These are phyloP conservation scores for Rachicladosporium sp. DNA, from an alignment of 2,329 filamentous ascomycete species.

Conservation along the genomic window DNA sequence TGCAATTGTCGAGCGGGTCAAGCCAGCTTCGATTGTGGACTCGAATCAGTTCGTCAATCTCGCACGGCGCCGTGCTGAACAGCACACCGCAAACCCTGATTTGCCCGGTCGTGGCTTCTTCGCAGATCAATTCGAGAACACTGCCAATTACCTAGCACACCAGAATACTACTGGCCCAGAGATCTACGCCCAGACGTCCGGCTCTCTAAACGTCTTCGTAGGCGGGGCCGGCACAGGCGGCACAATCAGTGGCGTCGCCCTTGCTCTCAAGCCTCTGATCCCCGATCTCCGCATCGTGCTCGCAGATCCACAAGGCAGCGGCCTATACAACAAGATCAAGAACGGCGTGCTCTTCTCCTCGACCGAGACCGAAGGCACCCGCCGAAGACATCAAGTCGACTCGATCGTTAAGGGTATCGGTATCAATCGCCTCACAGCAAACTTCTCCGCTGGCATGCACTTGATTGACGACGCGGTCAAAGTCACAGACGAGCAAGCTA, in stretches of 20 bases:
- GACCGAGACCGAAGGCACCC: constrained; percentile 81
- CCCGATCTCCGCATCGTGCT: constrained; percentile 58
- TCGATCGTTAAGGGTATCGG: constrained; percentile 93
- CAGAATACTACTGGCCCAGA: constrained; percentile 75
- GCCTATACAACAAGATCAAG: constrained; percentile 80
- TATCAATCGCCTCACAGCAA: constrained; percentile 85
- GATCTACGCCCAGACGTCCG: constrained; percentile 66
- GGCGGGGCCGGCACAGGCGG: constrained; percentile 90
- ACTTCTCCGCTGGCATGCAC: constrained; percentile 78
- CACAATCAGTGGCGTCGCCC: constrained; percentile 76
- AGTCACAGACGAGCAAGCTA: constrained; percentile 79
- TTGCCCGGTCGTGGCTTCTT: constrained; percentile 73
- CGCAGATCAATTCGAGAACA: constrained; percentile 89
- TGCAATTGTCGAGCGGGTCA: constrained; percentile 81
- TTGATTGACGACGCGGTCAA: constrained; percentile 82
- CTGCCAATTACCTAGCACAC: constrained; percentile 81
- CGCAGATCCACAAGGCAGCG: constrained; percentile 88
- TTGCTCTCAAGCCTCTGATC: constrained; percentile 67
- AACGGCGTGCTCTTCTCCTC: constrained; percentile 92
- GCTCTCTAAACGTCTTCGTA: constrained; percentile 72
- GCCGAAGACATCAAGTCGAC: constrained; percentile 82
- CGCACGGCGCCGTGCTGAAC: constrained; percentile 60
- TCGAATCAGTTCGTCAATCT: constrained; percentile 90
- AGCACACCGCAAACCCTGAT: constrained; percentile 50
- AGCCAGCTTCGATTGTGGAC: constrained; percentile 86